Evolutionary conservation across 2,329 filamentous ascomycete genomes (phyloP), one percentile per base, ranked within the genome.

Genomic region (Fusarium transvaalense): DNA sequence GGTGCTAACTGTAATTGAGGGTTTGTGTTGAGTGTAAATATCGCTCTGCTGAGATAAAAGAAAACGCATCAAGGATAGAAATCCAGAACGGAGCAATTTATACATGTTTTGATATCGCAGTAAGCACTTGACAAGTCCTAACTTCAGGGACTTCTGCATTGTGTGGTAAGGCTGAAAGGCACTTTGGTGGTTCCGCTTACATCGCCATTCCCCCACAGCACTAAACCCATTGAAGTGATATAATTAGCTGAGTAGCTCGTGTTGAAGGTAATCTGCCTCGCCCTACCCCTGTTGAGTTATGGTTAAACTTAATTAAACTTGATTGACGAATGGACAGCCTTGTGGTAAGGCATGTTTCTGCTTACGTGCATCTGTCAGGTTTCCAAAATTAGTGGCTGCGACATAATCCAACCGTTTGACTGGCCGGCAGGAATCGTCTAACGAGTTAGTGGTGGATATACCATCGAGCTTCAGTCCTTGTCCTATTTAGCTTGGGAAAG

Each of bases 31-130:
- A 29, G 29, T 29, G 29, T 12, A 1, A 10, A 7, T 0, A 21
- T 7, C 9, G 0, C 9, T 5, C 14, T 25, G 6, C 9, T 8
- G 12, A 21, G 4, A 32, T 3, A 5, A 25, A 14, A 15, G 13
- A 21, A 13, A 21, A 9, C n/a, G 21, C 7, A 19, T 6, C 4
- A 5, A 39, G 13, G 1, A 3, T 2, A 9, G 9, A 29, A 29
- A 3, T 9, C 9, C 19, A 3, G 8, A 23, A n/a, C 19, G 3
- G 9, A 14, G 10, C 1, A 34, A 29, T 4, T 3, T 5, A 0
- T 14, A 4, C 4, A n/a, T 10, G 3, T 0, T 10, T 34, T 48
- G 34, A 25, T 35, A 48, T n/a, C 8, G 10, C 7, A 3, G 13
- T 6, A 27, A 50, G 4, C 12, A 23, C 10, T 47, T 1, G 13